Evolutionary conservation across 441 rosid species (phyloP).

Genomic region (Metrosideros polymorpha): DNA sequence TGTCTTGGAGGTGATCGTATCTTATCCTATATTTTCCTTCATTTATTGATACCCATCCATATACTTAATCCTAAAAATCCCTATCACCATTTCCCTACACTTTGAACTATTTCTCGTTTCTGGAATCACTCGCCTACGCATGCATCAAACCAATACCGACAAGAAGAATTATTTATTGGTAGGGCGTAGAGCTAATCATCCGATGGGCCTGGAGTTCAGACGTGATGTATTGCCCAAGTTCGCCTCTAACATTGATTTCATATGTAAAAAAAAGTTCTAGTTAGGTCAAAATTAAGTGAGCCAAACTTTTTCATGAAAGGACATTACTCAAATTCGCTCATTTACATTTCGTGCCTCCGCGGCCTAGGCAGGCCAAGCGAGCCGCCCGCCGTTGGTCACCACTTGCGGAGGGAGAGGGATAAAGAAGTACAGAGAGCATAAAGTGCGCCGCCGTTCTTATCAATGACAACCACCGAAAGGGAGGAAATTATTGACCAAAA

Average conservation of each 20-base stretch:
- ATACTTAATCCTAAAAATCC: no score
- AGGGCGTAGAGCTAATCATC: not conserved
- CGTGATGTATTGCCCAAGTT: not conserved
- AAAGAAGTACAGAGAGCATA: not conserved
- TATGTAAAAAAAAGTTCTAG: not conserved
- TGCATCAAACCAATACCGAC: no score
- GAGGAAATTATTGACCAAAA: not conserved
- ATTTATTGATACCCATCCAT: no score
- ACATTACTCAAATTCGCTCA: not conserved
- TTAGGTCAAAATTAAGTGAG: not conserved
- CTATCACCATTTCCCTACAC: no score
- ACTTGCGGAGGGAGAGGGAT: not conserved
- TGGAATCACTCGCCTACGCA: no score
- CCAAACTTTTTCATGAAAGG: not conserved
- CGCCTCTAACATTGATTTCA: no score
- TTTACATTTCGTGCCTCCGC: not conserved
- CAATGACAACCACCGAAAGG: not conserved
- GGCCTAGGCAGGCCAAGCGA: fast-evolving
- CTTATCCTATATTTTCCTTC: no score
- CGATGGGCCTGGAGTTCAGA: not conserved
- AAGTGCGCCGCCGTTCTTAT: not conserved
- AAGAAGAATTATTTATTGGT: not conserved
- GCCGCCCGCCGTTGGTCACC: not conserved
- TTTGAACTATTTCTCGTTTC: no score
- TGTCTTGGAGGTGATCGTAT: no score